A percentile compares a stretch with the other conserved stretches of the same genome.
Conservation (phyloP, 768 basidiomycete species). For the Phlebiopsis flavidoalba region DNA sequence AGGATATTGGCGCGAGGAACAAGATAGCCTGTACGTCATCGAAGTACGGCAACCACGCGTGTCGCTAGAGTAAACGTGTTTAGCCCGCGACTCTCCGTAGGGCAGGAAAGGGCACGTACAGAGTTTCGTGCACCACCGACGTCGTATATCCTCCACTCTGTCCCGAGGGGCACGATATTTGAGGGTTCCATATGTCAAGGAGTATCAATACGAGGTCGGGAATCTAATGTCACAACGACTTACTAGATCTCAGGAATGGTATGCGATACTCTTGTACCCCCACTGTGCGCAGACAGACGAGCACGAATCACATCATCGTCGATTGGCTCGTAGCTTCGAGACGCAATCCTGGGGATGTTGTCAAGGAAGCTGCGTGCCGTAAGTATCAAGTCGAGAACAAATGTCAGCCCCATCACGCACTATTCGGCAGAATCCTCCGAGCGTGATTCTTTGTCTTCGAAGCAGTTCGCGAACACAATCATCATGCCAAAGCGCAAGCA, state of each 20-base stretch:
- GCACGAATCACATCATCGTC: constrained; percentile 79
- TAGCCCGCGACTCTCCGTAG: neutral
- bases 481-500: constrained; percentile 60
- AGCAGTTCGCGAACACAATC: constrained; percentile 44
- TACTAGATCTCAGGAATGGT: constrained; percentile 45
- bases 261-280: constrained; percentile 76
- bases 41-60: constrained; percentile 77
- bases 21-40: constrained; percentile 83
- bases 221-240: neutral
- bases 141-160: constrained; percentile 79
- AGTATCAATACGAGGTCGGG: too few species aligned
- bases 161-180: constrained; percentile 33
- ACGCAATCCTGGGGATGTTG: constrained; percentile 62
- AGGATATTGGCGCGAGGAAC: constrained; percentile 75
- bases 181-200: neutral
- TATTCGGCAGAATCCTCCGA: constrained; percentile 67
- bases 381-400: neutral
- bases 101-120: constrained; percentile 32
- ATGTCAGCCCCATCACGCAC: constrained; percentile 19
- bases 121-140: constrained; percentile 72
- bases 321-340: constrained; percentile 57
- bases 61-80: constrained; percentile 39
- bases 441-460: constrained; percentile 38
- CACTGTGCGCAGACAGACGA: constrained; percentile 65
- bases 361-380: constrained; percentile 52